Base-by-base conservation (phyloP, 495 filamentous ascomycete species). In the Mycothermus thermophilus region DNA sequence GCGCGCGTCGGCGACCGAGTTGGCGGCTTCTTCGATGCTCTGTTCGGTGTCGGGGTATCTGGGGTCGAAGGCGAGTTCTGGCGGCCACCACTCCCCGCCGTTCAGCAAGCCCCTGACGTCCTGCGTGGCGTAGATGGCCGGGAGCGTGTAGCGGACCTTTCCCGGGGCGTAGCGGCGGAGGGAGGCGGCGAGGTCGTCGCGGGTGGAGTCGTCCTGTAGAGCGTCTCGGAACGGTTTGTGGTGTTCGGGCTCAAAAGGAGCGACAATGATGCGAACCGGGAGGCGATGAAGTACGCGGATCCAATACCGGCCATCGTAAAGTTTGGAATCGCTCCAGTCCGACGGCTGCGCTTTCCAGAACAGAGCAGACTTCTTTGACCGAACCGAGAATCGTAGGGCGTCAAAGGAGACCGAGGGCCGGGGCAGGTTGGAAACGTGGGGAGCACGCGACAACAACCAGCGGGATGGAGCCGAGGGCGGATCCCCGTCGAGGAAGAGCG, bases 261-360 rank as follows among this genome's bases (percentile, higher is more conserved):
- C 63, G 14, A 80, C 37, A 8, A 57, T 29, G 1, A 78, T 16
- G 3, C 47, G 34, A 36, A 43, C 44, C 2, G 50, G 46, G 1
- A 64, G 42, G 11, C 46, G 50, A 41, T 67, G 62, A 11, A 48
- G 42, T 8, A 84, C 26, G 3, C 75, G 69, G 23, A 93, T 58
- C 88, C 88, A 96, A 60, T 70, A 93, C 7, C 88, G 71, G 8
- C 78, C 71, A 51, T 96, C 88, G 71, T 75, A 94, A 1, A 90
- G 60, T 3, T 43, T 43, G 68, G 67, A 75, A 0, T 38, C 20
- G n/a, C 44, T 51, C 60, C 57, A 48, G 20, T n/a, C 5, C n/a
- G 25, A 10, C 5, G 18, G 23, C 4, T 31, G 28, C 37, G 26
- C 29, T 6, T 38, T 29, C 47, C 42, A 50, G 0, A 21, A 13